Base-by-base conservation (phyloP, 2,329 filamentous ascomycete genomes). In the Ophiosphaerella korrae region DNA sequence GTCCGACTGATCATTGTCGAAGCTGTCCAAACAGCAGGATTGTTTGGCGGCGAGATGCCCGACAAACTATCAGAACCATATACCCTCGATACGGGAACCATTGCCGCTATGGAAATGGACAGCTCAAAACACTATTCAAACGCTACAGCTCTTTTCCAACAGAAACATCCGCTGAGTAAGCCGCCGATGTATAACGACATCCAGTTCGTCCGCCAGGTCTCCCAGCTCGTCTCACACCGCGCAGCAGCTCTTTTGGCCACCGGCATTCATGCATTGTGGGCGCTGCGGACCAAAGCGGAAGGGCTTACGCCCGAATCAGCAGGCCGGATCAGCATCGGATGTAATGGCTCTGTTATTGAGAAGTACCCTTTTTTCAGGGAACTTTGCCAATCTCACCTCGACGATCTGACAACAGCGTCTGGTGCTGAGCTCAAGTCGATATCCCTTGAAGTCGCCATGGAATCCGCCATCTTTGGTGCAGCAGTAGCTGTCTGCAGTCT, bases 281-380 rank as follows among this genome's bases (percentile, higher is more conserved):
- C 73, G 11, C 70, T 87, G 12, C 78, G 81, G 48, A 81, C 78
- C 34, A 74, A 77, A 13, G 74, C 75, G 7, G 82, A 85, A 57
- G 77, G 71, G 11, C 46, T 77, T 11, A 60, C 66, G 5, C 68
- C 73, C 16, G 53, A 66, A 35, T 58, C 64, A 14, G 69, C 68
- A 7, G 74, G 68, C 18, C 70, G 67, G 52, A 70, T 78, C 45
- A 76, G 76, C 35, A 77, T 93, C n/a, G 88, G 88, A 3, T 92
- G 88, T 73, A 92, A 90, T 66, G 89, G 89, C 38, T 88, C 86
- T 24, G 88, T 93, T 42, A 86, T 92, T 44, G 88, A 92, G 73
- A 86, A 87, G 62, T 93, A 92, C 66, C 88, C 89, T 0, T 77
- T 78, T 7, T 93, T 91, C 70, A 77, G 82, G 18, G 73, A 72